Evolutionary conservation across 2,329 filamentous ascomycete genomes (phyloP).

Genomic region (Trichoderma polysporum): DNA sequence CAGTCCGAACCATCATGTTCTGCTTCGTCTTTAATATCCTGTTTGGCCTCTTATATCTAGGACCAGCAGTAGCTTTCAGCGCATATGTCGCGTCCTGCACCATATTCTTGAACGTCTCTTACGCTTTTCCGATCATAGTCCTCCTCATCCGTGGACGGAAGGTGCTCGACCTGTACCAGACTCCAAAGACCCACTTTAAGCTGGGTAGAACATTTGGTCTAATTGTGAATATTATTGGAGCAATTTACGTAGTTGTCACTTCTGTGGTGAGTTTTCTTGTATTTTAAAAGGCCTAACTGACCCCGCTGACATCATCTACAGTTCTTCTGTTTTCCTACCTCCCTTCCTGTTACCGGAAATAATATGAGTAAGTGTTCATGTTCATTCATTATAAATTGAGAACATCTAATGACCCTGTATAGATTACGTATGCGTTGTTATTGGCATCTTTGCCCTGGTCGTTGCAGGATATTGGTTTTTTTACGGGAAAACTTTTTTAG

Average conservation of each 20-base stretch:
- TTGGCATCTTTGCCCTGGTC: slow-evolving; percentile 7
- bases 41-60: slow-evolving; percentile 5
- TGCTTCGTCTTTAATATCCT: slow-evolving; percentile 13
- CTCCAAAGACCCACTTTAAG: slow-evolving; percentile 1
- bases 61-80: neutral
- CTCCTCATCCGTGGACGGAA: slow-evolving; percentile 5
- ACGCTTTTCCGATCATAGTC: neutral
- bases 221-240: neutral
- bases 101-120: slow-evolving; percentile 14
- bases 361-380: neutral
- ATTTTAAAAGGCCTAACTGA: too few relatives aligned
- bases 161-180: slow-evolving; percentile 10
- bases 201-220: neutral
- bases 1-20: slow-evolving; percentile 15
- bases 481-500: slow-evolving; percentile 1
- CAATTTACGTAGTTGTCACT: slow-evolving; percentile 7
- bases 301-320: neutral
- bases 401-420: neutral
- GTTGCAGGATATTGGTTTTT: slow-evolving; percentile 2
- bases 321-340: slow-evolving; percentile 8
- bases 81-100: slow-evolving; percentile 15
- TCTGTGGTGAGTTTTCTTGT: neutral
- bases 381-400: neutral
- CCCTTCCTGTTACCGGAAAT: neutral
- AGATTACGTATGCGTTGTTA: slow-evolving; percentile 11